phyloP scores from a whole-genome alignment of 164 flowering plant genomes.

The Kingdonia uniflora region DNA sequence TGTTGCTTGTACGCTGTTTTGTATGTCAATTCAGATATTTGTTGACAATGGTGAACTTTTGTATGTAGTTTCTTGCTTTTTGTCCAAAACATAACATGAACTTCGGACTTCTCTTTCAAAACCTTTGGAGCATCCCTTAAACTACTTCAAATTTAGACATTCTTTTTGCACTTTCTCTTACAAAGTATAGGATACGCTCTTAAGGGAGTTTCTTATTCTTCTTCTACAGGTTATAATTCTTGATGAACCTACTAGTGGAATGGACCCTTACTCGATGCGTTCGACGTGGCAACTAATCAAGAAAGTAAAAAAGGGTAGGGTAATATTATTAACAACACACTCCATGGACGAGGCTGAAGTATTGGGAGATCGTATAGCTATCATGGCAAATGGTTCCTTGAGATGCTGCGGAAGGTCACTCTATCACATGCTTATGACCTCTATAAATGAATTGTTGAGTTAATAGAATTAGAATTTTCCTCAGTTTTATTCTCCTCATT shows the following conservation, averaged over 20 bases:
- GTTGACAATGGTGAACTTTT: no score
- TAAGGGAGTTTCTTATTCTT: not conserved
- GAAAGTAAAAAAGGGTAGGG: conserved; percentile 78
- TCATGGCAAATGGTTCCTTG: conserved; percentile 94
- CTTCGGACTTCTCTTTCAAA: no score
- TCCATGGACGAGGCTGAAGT: conserved; percentile 99
- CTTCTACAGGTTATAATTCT: conserved; percentile 71
- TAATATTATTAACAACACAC: conserved; percentile 88
- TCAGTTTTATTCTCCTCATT: conserved; percentile 1
- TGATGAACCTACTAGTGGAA: conserved; percentile 99
- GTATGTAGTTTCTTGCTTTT: no score
- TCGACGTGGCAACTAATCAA: conserved; percentile 96
- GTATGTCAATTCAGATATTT: no score
- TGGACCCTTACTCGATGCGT: conserved; percentile 99
- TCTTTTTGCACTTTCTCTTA: no score
- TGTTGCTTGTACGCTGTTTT: no score
- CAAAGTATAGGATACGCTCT: no score
- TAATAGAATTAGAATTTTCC: no score
- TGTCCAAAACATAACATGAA: no score
- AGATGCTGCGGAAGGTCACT: conserved; percentile 94
- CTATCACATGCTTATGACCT: not conserved
- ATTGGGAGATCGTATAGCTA: conserved; percentile 96
- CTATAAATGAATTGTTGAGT: no score
- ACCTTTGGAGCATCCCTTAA: no score
- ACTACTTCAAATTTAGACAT: no score